Percentiles rank a stretch among this genome's conserved stretches.
These are phyloP conservation scores for Didymella pinodella DNA, from an alignment of 2,329 filamentous ascomycete genomes.

Conservation along the genomic window DNA sequence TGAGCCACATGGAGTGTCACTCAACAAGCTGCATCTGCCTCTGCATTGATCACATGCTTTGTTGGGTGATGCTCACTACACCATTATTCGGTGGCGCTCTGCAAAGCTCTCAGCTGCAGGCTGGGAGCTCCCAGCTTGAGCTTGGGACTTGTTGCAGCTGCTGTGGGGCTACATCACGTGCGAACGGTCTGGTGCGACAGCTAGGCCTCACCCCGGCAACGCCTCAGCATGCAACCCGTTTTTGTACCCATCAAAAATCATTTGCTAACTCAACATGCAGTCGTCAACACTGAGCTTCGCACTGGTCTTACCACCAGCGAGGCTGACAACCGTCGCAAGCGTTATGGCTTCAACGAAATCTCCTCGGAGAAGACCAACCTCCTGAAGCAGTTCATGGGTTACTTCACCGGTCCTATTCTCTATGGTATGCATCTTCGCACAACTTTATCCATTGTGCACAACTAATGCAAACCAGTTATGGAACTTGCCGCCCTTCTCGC, in stretches of 20 bases:
- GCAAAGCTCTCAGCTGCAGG: conserved; percentile 3
- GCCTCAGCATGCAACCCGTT: conserved; percentile 11
- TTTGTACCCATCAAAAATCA: conserved; percentile 13
- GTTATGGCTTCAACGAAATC: conserved; percentile 75
- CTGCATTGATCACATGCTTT: conserved; percentile 12
- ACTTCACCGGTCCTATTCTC: conserved; percentile 78
- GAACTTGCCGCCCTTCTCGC: conserved; percentile 77
- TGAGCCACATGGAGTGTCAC: neutral
- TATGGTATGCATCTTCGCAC: conserved; percentile 66
- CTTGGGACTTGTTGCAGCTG: conserved; percentile 18
- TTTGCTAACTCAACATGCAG: conserved; percentile 51
- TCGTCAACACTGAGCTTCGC: conserved; percentile 71
- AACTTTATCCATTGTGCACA: conserved; percentile 10
- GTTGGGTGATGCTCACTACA: conserved; percentile 16
- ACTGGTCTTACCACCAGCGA: conserved; percentile 67
- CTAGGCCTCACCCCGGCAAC: conserved; percentile 9
- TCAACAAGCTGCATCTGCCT: neutral
- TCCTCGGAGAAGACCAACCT: conserved; percentile 78
- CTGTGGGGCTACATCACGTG: conserved; percentile 32
- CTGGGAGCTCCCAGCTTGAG: conserved; percentile 23
- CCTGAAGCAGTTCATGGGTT: conserved; percentile 76
- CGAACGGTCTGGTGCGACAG: conserved; percentile 20
- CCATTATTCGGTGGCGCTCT: conserved; percentile 22
- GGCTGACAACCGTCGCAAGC: conserved; percentile 70
- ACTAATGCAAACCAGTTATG: conserved; percentile 65